Evolutionary conservation across 495 filamentous ascomycete genomes (phyloP), one percentile per base, ranked within the genome.

Genomic region (Astrothelium macrocarpum): DNA sequence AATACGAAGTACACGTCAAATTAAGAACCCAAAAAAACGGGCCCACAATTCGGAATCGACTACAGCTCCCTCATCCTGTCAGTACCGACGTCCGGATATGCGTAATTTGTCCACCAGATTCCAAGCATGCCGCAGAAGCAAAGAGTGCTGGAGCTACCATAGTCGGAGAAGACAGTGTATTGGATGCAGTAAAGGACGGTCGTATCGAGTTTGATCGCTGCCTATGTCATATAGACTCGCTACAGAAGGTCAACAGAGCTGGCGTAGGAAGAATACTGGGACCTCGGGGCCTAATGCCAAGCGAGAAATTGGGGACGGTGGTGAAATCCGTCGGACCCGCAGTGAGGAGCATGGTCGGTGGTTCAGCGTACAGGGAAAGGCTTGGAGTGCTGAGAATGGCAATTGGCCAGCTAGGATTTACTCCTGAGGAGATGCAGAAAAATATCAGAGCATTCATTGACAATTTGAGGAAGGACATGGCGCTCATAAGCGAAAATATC

Each of bases 231-330:
- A 80, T 80, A 26, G 88, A 93, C 64, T 89, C 85, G 70, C 76
- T 90, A 67, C 75, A 77, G 25, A 82, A 84, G 29, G 77, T 96
- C 66, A 88, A 87, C 73, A 90, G 91, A 76, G 87, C 89, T 31
- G 81, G 78, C 2, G 71, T 98, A 63, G 92, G 86, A 59, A 82
- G 86, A 69, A 82, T 97, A 49, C 80, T 98, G 12, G 94, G 94
- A 72, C 94, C 94, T 18, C 82, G 81, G 71, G 90, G 91, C 10
- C 75, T 98, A 71, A 97, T 98, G 95, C 94, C 94, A 25, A 94
- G 83, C 71, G 75, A 78, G 59, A 98, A 96, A 81, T 81, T 81
- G 26, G 91, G 89, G 61, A 96, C 94, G 1, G 85, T 98, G 60
- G 90, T 94, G 12, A 88, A 81, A 72, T 86, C 94, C 75, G 81